Conservation (phyloP, 2,329 filamentous ascomycete genomes). For the Ascochyta fabae region DNA sequence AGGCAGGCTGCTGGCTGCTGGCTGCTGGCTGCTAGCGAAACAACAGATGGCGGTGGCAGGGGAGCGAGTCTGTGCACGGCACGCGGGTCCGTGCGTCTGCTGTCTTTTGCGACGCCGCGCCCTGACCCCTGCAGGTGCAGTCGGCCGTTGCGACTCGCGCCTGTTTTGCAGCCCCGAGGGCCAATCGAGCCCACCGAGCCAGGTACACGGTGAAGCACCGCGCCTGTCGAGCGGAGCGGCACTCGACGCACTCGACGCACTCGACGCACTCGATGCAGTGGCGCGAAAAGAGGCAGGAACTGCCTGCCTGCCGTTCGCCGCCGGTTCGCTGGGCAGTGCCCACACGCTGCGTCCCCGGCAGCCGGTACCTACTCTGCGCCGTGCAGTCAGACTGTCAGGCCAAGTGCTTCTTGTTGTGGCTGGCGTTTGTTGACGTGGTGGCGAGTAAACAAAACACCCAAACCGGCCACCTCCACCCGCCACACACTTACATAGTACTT, state of each 20-base stretch:
- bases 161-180: constrained; percentile 21
- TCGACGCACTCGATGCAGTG: background rate
- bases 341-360: background rate
- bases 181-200: constrained; percentile 25
- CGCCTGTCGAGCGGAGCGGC: constrained; percentile 9
- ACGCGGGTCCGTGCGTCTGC: background rate
- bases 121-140: constrained; percentile 8
- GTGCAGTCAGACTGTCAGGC: too few relatives aligned
- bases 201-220: constrained; percentile 27
- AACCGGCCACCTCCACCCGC: background rate
- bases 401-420: constrained; percentile 1
- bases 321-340: constrained; percentile 3
- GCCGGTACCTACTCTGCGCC: too few relatives aligned
- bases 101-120: constrained; percentile 24
- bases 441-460: background rate
- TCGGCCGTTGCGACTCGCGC: constrained; percentile 18
- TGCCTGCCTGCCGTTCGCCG: constrained; percentile 13
- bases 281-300: constrained; percentile 3
- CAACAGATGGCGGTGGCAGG: constrained; percentile 11
- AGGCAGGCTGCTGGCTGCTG: background rate
- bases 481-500: background rate
- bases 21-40: background rate
- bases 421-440: too few relatives aligned
- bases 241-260: too few relatives aligned
- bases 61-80: background rate